Conservation (phyloP, 768 basidiomycete genomes). For the Lactarius pseudohatsudake region DNA sequence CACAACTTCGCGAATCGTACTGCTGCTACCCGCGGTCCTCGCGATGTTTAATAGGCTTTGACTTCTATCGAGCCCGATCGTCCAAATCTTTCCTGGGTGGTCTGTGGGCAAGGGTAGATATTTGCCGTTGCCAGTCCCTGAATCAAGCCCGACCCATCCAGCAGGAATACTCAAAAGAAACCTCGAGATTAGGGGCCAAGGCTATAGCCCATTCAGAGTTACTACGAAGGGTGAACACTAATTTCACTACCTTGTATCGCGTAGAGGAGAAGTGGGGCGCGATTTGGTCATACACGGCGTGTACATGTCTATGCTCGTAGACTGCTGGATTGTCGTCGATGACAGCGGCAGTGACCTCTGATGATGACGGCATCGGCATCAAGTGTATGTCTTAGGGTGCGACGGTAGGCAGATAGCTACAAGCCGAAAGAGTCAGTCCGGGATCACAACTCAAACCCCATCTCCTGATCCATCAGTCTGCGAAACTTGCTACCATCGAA, state of each 20-base stretch:
- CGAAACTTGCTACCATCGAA: slow-evolving; percentile 69
- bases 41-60: slow-evolving; percentile 77
- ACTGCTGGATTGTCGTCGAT: slow-evolving; percentile 50
- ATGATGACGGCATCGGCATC: slow-evolving; percentile 37
- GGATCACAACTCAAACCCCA: slow-evolving; percentile 55
- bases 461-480: slow-evolving; percentile 68
- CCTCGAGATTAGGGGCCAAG: slow-evolving; percentile 82
- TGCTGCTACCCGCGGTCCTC: slow-evolving; percentile 51
- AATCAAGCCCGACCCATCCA: slow-evolving; percentile 88
- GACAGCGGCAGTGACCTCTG: slow-evolving; percentile 32
- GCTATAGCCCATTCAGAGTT: slow-evolving; percentile 44
- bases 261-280: slow-evolving; percentile 87
- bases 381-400: background rate
- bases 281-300: slow-evolving; percentile 81
- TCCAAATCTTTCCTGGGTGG: slow-evolving; percentile 60
- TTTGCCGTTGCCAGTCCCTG: slow-evolving; percentile 97
- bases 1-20: slow-evolving; percentile 64
- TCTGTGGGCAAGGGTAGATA: slow-evolving; percentile 79
- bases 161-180: slow-evolving; percentile 72
- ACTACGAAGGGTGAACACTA: slow-evolving; percentile 4
- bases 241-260: slow-evolving; percentile 68
- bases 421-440: background rate
- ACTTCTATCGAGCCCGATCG: slow-evolving; percentile 85
- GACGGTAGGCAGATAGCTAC: background rate
- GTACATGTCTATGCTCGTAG: slow-evolving; percentile 78